Base-by-base conservation (phyloP, 306 rosid species). In the Trifolium subterraneum region DNA sequence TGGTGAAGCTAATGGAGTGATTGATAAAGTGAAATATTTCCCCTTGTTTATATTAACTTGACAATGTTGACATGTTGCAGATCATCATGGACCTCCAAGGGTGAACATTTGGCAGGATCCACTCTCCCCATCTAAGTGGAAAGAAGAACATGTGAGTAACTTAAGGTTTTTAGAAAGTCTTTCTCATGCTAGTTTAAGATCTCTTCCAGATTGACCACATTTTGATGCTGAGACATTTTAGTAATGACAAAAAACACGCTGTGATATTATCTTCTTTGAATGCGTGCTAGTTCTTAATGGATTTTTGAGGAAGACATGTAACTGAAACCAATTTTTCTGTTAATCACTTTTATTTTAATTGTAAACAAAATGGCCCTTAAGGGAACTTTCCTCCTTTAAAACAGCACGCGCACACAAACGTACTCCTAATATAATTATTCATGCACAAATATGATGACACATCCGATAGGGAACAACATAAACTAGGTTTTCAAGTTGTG, bases 61-160 rank as follows among this genome's bases (percentile, higher is more conserved):
- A 58, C 38, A 18, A 29, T 29, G 33, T 29, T 29, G 33, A 29
- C 33, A 29, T 72, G 14, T 59, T 79, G 83, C 87, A 87, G 94
- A 87, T 71, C 87, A 80, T 41, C 90, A 87, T 68, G 88, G 86
- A 76, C 78, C 96, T 78, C 83, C 83, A 23, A 90, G 76, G 89
- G 93, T 87, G 84, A 88, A 85, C 83, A 78, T 78, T 74, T 90
- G 93, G 92, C 51, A 88, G 77, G 92, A 84, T 66, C 93, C 92
- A 7, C 1, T 80, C 78, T 70, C 50, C 73, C 96, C 96, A 27
- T 83, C 93, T 8, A 87, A 81, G 68, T 90, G 96, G 96, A 90
- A 85, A 75, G 73, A 85, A 84, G 93, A 88, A 50, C 96, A 88
- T 12, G 90, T 85, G 66, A 85, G 88, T 65, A 7, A 52, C 19